Conservation (phyloP, 805 yeast species). For the Isabelozyma rhagii region DNA sequence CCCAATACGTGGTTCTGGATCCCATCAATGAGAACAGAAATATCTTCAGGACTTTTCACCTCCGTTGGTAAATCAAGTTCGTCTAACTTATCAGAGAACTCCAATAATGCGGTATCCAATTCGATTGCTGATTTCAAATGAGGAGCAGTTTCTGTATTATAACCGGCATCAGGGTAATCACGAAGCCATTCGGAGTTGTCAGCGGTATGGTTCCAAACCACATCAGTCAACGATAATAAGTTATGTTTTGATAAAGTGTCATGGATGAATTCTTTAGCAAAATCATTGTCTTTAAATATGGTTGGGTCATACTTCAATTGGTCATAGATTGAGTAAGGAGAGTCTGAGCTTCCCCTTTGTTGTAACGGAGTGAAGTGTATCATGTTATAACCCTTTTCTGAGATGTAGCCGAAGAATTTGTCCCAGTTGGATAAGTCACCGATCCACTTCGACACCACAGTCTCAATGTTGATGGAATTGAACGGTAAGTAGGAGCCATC, state of each 20-base stretch:
- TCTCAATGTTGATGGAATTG: slow-evolving; percentile 76
- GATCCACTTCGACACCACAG: slow-evolving; percentile 89
- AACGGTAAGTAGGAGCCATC: slow-evolving; percentile 59
- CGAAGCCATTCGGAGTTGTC: slow-evolving; percentile 82
- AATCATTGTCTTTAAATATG: slow-evolving; percentile 52
- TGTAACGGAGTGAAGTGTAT: slow-evolving; percentile 94
- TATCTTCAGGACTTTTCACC: slow-evolving; percentile 49
- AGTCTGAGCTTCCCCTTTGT: slow-evolving; percentile 81
- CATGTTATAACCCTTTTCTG: slow-evolving; percentile 87
- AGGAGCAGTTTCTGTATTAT: slow-evolving; percentile 83
- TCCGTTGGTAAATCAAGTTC: slow-evolving; percentile 60
- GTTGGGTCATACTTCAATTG: slow-evolving; percentile 74
- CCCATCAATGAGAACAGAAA: slow-evolving; percentile 62
- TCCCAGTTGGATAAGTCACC: slow-evolving; percentile 72
- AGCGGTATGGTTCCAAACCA: slow-evolving; percentile 94
- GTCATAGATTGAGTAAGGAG: slow-evolving; percentile 90
- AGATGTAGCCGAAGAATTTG: slow-evolving; percentile 54
- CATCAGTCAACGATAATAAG: slow-evolving; percentile 80
- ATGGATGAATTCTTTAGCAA: slow-evolving; percentile 51
- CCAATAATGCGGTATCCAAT: slow-evolving; percentile 65
- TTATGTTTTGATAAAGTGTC: slow-evolving; percentile 52
- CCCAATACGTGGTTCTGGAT: slow-evolving; percentile 66
- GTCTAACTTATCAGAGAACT: slow-evolving; percentile 59
- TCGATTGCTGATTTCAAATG: slow-evolving; percentile 83
- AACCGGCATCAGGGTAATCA: slow-evolving; percentile 88